A percentile compares a stretch with the other conserved stretches of the same genome.
Conservation (phyloP, 768 basidiomycete species). For the Rhodotorula kratochvilovae region DNA sequence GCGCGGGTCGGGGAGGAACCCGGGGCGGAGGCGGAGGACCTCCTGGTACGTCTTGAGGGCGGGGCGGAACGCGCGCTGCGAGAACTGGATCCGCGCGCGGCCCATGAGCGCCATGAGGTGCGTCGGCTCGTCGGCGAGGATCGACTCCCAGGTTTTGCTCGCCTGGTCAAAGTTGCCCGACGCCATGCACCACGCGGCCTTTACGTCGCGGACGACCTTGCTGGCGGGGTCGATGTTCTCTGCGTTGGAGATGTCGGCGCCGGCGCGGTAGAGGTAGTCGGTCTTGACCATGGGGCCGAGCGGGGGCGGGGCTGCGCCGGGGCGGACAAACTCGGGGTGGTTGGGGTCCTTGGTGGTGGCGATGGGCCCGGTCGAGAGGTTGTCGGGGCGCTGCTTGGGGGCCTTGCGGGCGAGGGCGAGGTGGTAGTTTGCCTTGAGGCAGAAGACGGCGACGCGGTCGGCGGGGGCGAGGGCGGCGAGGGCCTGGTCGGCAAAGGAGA, state of each 20-base stretch:
- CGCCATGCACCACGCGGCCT: conserved; percentile 73
- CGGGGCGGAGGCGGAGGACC: conserved; percentile 70
- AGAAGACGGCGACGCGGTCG: conserved; percentile 63
- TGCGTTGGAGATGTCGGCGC: conserved; percentile 57
- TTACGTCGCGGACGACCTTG: conserved; percentile 43
- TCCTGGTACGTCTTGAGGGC: conserved; percentile 82
- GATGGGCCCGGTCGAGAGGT: conserved; percentile 42
- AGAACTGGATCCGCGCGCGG: conserved; percentile 68
- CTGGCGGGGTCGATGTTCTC: conserved; percentile 30
- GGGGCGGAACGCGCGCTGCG: conserved; percentile 67
- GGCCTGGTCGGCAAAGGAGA: conserved; percentile 58
- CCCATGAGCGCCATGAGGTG: conserved; percentile 84
- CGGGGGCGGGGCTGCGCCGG: background rate
- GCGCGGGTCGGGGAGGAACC: conserved; percentile 81
- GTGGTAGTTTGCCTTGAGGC: conserved; percentile 78
- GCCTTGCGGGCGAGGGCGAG: conserved; percentile 74
- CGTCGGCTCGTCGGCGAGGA: conserved; percentile 70
- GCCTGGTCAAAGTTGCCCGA: conserved; percentile 77
- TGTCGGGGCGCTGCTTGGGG: conserved; percentile 68
- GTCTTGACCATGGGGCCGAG: conserved; percentile 42
- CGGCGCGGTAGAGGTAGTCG: conserved; percentile 55
- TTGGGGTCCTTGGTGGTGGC: conserved; percentile 8
- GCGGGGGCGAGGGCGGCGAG: conserved; percentile 48
- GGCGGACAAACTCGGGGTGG: conserved; percentile 18
- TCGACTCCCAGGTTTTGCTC: conserved; percentile 70